Percentiles rank a stretch among this genome's conserved stretches.
Evolutionary conservation across 164 flowering plant species (phyloP).

Genomic region (Akebia trifoliata): DNA sequence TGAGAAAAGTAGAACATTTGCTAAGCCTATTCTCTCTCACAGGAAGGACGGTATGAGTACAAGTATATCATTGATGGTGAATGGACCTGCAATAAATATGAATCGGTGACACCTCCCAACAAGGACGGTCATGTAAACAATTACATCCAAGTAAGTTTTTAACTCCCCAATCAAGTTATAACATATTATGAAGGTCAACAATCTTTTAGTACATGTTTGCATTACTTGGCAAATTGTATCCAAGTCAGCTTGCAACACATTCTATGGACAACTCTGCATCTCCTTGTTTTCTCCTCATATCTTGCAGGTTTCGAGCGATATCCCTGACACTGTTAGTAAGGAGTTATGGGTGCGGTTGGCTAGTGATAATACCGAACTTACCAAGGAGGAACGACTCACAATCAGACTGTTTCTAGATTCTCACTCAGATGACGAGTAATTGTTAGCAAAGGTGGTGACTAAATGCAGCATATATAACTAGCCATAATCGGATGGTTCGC

Average conservation of each 20-base stretch:
- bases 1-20: background rate
- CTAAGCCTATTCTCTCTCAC: conserved; percentile 14
- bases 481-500: background rate
- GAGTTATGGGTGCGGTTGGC: conserved; percentile 40
- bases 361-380: conserved; percentile 59
- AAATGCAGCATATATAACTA: conserved; percentile 3
- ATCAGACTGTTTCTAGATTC: conserved; percentile 57
- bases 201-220: no score
- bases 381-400: conserved; percentile 42
- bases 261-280: background rate
- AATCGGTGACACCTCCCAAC: conserved; percentile 54
- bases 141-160: conserved; percentile 55
- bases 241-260: no score
- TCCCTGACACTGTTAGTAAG: conserved; percentile 28
- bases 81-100: conserved; percentile 58
- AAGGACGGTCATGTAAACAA: conserved; percentile 93
- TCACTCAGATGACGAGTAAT: conserved; percentile 29
- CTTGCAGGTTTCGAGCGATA: conserved; percentile 49
- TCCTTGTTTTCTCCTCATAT: background rate
- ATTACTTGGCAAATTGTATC: no score
- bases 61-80: conserved; percentile 85
- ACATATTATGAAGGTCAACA: no score
- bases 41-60: conserved; percentile 95
- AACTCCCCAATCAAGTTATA: no score
- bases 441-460: background rate